These are phyloP conservation scores for Xylariaceae sp. DNA, from an alignment of 2,329 filamentous ascomycete species.

Conservation along the genomic window DNA sequence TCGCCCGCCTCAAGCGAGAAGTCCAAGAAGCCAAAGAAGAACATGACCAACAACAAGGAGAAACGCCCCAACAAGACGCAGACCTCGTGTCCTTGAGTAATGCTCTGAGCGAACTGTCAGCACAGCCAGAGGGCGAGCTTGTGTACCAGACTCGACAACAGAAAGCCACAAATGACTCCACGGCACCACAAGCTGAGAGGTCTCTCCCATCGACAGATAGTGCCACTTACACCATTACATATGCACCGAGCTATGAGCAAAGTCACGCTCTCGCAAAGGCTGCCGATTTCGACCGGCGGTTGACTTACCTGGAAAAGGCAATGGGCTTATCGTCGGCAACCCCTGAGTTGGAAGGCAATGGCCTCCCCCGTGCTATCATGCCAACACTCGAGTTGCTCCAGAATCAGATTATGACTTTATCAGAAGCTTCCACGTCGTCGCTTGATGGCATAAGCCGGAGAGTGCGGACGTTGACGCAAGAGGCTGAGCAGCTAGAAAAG, in stretches of 20 bases:
- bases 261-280: constrained; percentile 72
- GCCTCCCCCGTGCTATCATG: constrained; percentile 65
- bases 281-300: constrained; percentile 80
- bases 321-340: constrained; percentile 72
- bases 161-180: constrained; percentile 24
- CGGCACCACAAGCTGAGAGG: constrained; percentile 17
- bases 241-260: constrained; percentile 61
- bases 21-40: constrained; percentile 46
- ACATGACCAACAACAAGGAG: constrained; percentile 51
- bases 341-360: constrained; percentile 56
- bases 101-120: constrained; percentile 63
- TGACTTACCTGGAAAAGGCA: constrained; percentile 73
- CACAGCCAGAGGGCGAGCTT: constrained; percentile 25
- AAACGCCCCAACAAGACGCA: constrained; percentile 45
- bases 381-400: constrained; percentile 78
- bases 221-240: constrained; percentile 61
- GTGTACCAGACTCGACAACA: constrained; percentile 21
- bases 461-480: constrained; percentile 65
- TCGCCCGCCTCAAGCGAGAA: constrained; percentile 79
- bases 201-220: constrained; percentile 24
- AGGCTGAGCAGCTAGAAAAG: constrained; percentile 69
- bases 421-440: constrained; percentile 66
- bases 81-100: constrained; percentile 66
- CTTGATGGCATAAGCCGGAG: constrained; percentile 68
- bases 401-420: constrained; percentile 72